Evolutionary conservation across 768 basidiomycete species (phyloP).

Genomic region (Trametes meyenii): DNA sequence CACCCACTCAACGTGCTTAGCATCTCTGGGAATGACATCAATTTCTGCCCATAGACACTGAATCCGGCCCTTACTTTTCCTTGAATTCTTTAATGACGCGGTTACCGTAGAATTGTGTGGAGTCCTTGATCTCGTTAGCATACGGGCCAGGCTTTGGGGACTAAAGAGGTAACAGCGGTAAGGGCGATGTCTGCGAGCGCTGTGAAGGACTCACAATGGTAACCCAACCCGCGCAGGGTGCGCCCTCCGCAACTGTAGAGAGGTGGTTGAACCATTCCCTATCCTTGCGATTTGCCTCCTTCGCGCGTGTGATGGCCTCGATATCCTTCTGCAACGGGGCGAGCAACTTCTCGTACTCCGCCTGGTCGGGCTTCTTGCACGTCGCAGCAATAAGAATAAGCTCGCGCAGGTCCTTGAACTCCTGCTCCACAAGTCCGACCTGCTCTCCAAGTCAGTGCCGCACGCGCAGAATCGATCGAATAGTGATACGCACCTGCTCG

Average conservation of each 20-base stretch:
- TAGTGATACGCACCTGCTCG: conserved; percentile 65
- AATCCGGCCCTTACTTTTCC: conserved; percentile 62
- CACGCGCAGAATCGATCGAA: not conserved
- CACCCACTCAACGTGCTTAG: conserved; percentile 89
- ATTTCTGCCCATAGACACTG: not conserved
- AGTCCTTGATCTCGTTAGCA: conserved; percentile 83
- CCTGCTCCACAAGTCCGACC: conserved; percentile 69
- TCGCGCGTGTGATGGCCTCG: conserved; percentile 74
- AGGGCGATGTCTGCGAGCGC: not conserved
- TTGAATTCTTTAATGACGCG: conserved; percentile 91
- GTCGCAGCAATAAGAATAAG: conserved; percentile 67
- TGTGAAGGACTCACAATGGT: conserved; percentile 58
- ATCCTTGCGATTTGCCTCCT: conserved; percentile 79
- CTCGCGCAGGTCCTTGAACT: conserved; percentile 68
- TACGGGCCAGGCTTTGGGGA: conserved; percentile 81
- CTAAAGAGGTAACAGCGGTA: conserved; percentile 28
- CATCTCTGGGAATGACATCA: conserved; percentile 57
- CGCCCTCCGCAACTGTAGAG: conserved; percentile 80
- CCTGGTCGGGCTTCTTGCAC: conserved; percentile 80
- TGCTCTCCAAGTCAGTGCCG: conserved; percentile 34
- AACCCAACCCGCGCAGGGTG: conserved; percentile 86
- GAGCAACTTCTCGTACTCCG: conserved; percentile 58
- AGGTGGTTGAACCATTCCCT: conserved; percentile 85
- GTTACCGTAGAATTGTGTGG: conserved; percentile 86
- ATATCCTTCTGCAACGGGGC: conserved; percentile 71